Percentiles rank a stretch among this genome's conserved stretches.
Conservation (phyloP, 768 basidiomycete species). For the Rhodosporidiobolus odoratus region DNA sequence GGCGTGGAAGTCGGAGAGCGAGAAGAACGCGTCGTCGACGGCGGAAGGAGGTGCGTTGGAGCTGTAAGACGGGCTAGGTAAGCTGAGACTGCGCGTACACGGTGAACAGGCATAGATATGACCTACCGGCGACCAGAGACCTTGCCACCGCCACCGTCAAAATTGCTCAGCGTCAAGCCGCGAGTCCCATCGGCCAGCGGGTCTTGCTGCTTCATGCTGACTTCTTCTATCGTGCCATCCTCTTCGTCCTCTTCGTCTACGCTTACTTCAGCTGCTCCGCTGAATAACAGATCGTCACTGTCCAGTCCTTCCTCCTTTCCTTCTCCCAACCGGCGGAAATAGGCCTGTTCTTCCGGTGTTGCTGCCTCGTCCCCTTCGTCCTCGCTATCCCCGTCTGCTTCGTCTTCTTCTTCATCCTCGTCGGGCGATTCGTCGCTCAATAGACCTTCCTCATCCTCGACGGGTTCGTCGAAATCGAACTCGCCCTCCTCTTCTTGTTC, state of each 20-base stretch:
- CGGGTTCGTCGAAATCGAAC: conserved; percentile 1
- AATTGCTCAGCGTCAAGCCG: conserved; percentile 27
- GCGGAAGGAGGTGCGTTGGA: conserved; percentile 17
- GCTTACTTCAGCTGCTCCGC: not conserved
- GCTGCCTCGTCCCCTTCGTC: conserved; percentile 1
- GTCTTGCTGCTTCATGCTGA: conserved; percentile 30
- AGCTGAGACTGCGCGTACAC: not conserved
- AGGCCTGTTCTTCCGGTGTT: conserved; percentile 11
- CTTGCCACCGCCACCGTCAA: conserved; percentile 26
- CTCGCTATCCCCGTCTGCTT: conserved; percentile 37
- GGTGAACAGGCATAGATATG: not conserved
- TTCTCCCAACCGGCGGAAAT: conserved; percentile 21
- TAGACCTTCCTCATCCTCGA: conserved; percentile 14
- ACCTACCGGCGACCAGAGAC: conserved; percentile 14
- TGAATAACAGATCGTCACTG: no score
- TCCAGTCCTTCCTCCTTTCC: conserved; percentile 27
- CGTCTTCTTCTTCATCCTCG: conserved; percentile 35
- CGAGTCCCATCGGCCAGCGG: conserved; percentile 9
- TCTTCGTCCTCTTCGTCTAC: conserved; percentile 2
- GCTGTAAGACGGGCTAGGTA: not conserved
- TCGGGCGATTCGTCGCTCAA: conserved; percentile 39
- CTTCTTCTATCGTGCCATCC: conserved; percentile 21
- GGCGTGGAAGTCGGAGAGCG: conserved; percentile 77
- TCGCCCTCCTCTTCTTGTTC: conserved; percentile 18
- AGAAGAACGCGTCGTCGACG: conserved; percentile 85